A percentile compares a stretch with the other conserved stretches of the same genome.
Conservation (phyloP, 495 filamentous ascomycete genomes). For the Penicillium coprophilum region DNA sequence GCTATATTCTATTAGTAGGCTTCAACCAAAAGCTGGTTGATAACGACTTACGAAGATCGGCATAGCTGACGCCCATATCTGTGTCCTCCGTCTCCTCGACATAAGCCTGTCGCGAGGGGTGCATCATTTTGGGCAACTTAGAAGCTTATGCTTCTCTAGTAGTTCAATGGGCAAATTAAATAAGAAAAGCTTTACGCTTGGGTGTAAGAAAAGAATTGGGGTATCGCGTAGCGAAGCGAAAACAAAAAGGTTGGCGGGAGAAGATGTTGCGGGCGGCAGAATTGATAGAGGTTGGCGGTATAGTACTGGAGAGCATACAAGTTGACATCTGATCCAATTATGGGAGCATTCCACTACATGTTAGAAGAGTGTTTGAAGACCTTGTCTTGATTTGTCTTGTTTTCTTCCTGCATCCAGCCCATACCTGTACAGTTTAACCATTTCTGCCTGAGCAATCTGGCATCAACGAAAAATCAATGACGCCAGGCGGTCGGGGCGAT, state of each 20-base stretch:
- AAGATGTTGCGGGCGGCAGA: conserved; percentile 26
- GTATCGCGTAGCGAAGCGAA: neutral
- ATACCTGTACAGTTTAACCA: neutral
- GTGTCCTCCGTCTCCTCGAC: conserved; percentile 79
- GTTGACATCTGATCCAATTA: neutral
- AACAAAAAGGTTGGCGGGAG: conserved; percentile 13
- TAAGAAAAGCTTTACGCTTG: conserved; percentile 9
- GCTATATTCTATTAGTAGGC: conserved; percentile 46
- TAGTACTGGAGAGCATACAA: neutral
- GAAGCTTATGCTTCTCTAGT: conserved; percentile 7
- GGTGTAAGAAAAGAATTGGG: neutral
- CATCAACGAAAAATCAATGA: conserved; percentile 16
- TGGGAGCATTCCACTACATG: too few species aligned
- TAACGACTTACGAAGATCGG: conserved; percentile 68
- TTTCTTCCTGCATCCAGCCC: neutral
- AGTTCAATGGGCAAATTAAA: neutral
- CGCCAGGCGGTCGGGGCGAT: conserved; percentile 35
- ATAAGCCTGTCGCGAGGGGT: conserved; percentile 92
- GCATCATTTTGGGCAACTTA: conserved; percentile 61
- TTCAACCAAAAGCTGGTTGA: neutral
- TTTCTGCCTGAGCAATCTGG: conserved; percentile 1
- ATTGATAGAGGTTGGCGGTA: conserved; percentile 18
- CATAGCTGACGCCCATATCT: conserved; percentile 72
- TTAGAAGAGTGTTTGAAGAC: neutral
- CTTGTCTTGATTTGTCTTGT: conserved; percentile 1